Evolutionary conservation across 139 green algal species (phyloP).

Genomic region (Chlamydomonas sp.): DNA sequence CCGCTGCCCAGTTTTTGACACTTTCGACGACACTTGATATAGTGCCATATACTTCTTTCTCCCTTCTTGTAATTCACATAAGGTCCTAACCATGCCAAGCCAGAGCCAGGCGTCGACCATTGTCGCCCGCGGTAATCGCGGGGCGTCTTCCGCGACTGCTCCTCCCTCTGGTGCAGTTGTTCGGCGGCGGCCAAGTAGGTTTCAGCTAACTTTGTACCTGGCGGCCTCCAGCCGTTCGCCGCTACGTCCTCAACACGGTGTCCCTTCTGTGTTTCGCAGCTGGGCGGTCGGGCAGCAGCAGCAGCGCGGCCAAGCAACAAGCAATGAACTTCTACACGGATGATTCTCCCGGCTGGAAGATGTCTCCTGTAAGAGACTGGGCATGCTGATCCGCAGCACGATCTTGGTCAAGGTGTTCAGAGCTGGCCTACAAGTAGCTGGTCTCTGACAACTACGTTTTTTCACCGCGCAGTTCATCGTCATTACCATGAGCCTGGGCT

Average conservation of each 20-base stretch:
- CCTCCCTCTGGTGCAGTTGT: constrained; percentile 25
- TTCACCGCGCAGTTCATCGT: constrained; percentile 69
- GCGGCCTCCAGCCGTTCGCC: not conserved
- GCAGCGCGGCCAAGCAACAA: constrained; percentile 37
- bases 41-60: no score
- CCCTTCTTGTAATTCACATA: no score
- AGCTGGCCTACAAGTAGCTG: not conserved
- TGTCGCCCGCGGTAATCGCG: constrained; percentile 46
- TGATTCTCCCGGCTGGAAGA: constrained; percentile 79
- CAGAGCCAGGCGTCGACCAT: constrained; percentile 40
- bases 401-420: not conserved
- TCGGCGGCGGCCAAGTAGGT: constrained; percentile 40
- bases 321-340: constrained; percentile 84
- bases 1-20: no score
- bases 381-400: not conserved
- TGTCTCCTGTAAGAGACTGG: constrained; percentile 68
- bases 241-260: not conserved
- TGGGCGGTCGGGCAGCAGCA: not conserved
- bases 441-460: not conserved
- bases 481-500: constrained; percentile 77
- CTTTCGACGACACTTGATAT: no score
- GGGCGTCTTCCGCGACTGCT: constrained; percentile 4
- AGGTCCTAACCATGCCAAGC: constrained; percentile 12
- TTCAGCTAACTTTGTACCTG: no score
- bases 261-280: not conserved